Evolutionary conservation across 164 flowering plant genomes (phyloP).

Genomic region (Nymphaea thermarum): DNA sequence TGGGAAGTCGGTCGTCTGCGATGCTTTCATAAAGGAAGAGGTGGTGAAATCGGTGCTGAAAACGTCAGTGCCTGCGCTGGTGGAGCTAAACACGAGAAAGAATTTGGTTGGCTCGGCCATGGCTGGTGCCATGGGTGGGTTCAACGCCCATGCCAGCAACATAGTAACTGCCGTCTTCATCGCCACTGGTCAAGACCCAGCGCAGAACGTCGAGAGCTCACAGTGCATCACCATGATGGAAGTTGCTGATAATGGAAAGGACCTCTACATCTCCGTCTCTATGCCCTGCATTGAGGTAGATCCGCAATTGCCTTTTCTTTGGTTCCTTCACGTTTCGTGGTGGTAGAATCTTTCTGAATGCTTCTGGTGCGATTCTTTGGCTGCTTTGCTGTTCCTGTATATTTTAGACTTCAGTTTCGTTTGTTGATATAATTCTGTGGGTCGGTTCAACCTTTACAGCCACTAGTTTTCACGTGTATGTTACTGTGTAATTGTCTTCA

Average conservation of each 20-base stretch:
- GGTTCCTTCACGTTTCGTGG: not conserved
- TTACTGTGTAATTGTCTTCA: too few species aligned
- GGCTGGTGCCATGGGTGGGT: slow-evolving; percentile 86
- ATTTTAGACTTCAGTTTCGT: not conserved
- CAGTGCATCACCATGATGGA: slow-evolving; percentile 93
- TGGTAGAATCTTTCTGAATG: not conserved
- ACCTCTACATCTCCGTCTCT: slow-evolving; percentile 68
- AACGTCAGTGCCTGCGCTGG: slow-evolving; percentile 63
- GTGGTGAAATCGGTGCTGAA: slow-evolving; percentile 67
- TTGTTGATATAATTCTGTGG: not conserved
- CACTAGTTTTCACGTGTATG: not conserved
- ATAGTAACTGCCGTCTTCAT: slow-evolving; percentile 71
- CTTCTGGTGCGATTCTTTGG: not conserved
- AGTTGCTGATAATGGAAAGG: slow-evolving; percentile 63
- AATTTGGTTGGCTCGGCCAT: slow-evolving; percentile 78
- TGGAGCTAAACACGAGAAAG: slow-evolving; percentile 83
- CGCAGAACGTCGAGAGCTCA: slow-evolving; percentile 84
- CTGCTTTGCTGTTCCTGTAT: not conserved
- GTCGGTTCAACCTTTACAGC: not conserved
- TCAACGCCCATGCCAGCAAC: slow-evolving; percentile 83
- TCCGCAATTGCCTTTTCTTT: not conserved
- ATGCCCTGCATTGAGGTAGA: slow-evolving; percentile 86
- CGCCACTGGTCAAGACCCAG: slow-evolving; percentile 93
- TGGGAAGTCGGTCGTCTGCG: slow-evolving; percentile 80
- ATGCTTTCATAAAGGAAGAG: slow-evolving; percentile 66